A percentile compares a stretch with the other conserved stretches of the same genome.
Conservation (phyloP, 2,329 filamentous ascomycete species). For the Diaporthe sp. region DNA sequence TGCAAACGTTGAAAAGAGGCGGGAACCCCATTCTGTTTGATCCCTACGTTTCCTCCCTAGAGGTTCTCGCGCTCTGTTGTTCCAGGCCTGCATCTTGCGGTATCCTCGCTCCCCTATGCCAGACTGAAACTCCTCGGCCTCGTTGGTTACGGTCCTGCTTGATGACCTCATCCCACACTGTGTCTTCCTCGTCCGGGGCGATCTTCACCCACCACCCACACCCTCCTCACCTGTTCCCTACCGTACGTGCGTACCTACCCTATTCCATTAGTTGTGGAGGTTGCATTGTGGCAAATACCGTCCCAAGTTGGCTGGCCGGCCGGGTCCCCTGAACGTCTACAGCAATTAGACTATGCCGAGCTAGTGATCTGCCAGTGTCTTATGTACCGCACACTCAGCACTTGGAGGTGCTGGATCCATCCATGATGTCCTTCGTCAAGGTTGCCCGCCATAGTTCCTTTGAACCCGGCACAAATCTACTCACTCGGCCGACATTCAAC, state of each 20-base stretch:
- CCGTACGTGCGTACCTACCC: neutral
- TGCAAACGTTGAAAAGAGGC: constrained; percentile 12
- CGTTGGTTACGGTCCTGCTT: constrained; percentile 30
- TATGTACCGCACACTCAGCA: constrained; percentile 8
- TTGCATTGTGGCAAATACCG: constrained; percentile 39
- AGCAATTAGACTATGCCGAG: neutral
- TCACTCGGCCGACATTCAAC: constrained; percentile 63
- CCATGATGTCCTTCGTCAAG: constrained; percentile 35
- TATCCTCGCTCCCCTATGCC: neutral
- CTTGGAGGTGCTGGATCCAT: neutral
- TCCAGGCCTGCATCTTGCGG: neutral
- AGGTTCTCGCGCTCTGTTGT: neutral
- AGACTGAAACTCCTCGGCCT: neutral
- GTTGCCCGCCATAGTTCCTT: neutral
- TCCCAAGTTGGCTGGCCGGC: constrained; percentile 13
- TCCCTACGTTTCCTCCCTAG: neutral
- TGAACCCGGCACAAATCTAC: neutral
- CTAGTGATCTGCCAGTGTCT: neutral
- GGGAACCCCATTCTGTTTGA: neutral
- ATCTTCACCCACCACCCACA: constrained; percentile 28
- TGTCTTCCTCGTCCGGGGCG: constrained; percentile 10
- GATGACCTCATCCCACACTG: constrained; percentile 41
- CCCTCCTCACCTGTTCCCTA: constrained; percentile 5
- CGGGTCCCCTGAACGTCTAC: neutral
- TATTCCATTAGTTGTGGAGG: neutral